Conservation (phyloP, 805 yeast species). For the Nakazawaea sp. region DNA sequence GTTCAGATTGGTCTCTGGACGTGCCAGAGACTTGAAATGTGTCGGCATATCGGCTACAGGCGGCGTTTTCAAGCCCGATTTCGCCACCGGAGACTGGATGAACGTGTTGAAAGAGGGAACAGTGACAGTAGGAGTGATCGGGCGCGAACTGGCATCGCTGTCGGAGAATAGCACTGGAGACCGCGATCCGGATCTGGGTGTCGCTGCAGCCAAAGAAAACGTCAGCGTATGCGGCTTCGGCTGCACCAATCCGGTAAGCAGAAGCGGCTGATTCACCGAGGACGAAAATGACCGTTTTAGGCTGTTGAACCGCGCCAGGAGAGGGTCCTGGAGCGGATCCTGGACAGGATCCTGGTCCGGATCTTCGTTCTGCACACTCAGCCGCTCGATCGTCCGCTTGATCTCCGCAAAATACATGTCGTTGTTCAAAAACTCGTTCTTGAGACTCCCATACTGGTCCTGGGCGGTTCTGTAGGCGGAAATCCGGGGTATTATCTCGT, state of each 20-base stretch:
- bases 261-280: background rate
- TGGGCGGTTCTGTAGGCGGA: background rate
- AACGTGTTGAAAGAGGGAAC: background rate
- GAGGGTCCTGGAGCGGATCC: background rate
- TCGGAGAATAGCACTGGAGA: background rate
- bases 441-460: background rate
- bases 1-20: background rate
- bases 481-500: conserved; percentile 1
- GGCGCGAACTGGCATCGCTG: background rate
- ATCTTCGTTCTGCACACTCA: background rate
- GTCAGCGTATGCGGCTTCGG: background rate
- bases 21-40: no score
- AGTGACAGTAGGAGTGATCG: background rate
- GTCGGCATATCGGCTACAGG: no score
- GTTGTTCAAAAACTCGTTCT: conserved; percentile 3
- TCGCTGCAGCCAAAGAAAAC: background rate
- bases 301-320: conserved; percentile 8
- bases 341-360: no score
- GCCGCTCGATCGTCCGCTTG: background rate
- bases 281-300: conserved; percentile 9
- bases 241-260: background rate
- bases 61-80: background rate
- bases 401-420: conserved; percentile 10
- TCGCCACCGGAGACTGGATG: background rate
- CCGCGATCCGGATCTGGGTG: conserved; percentile 4